Conservation (phyloP, 352 stramenopile genomes). For the Pelagophyceae sp. region DNA sequence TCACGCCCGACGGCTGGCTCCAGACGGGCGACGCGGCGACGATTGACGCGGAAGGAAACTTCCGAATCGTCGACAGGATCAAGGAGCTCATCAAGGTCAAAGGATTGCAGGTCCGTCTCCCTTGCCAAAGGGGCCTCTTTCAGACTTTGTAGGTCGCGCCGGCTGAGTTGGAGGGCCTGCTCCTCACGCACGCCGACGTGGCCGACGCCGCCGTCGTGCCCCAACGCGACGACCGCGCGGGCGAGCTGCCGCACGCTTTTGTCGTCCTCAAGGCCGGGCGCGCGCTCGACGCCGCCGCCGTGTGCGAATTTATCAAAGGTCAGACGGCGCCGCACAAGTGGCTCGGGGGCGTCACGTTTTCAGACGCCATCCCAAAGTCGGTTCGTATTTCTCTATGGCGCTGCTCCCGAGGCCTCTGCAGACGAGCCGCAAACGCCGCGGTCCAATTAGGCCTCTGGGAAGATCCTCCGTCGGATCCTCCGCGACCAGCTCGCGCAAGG, state of each 20-base stretch:
- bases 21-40: slow-evolving; percentile 74
- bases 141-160: too few species aligned
- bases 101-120: slow-evolving; percentile 73
- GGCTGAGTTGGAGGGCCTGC: slow-evolving; percentile 74
- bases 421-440: too few species aligned
- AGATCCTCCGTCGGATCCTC: slow-evolving; percentile 71
- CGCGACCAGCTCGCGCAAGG: slow-evolving; percentile 43
- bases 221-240: slow-evolving; percentile 53
- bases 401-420: too few species aligned
- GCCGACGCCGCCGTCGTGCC: slow-evolving; percentile 65
- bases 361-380: slow-evolving; percentile 72
- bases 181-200: slow-evolving; percentile 63
- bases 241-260: slow-evolving; percentile 78
- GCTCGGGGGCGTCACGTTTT: slow-evolving; percentile 70
- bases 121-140: too few species aligned
- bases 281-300: slow-evolving; percentile 49
- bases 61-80: slow-evolving; percentile 79
- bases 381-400: too few species aligned
- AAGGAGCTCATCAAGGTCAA: slow-evolving; percentile 92
- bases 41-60: slow-evolving; percentile 75
- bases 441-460: slow-evolving; percentile 63
- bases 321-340: slow-evolving; percentile 73
- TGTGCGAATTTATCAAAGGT: slow-evolving; percentile 39
- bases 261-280: slow-evolving; percentile 51
- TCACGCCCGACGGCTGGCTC: slow-evolving; percentile 67